A percentile compares a stretch with the other conserved stretches of the same genome.
phyloP scores from a whole-genome alignment of 805 yeast genomes.

The Saccharomycopsis babjevae region DNA sequence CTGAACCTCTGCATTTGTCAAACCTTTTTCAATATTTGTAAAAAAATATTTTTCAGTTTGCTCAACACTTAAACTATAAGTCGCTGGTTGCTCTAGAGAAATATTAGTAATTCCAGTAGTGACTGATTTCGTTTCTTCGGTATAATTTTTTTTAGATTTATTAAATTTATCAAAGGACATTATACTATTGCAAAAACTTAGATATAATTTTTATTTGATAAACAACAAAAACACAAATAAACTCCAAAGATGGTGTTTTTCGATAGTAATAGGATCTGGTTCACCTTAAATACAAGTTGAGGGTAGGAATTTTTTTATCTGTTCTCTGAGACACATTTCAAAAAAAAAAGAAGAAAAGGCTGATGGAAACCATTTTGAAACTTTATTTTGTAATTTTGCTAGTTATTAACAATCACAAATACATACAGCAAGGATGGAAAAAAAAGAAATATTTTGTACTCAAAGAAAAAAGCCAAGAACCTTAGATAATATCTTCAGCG shows the following conservation, averaged over 20 bases:
- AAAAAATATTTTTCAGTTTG: slow-evolving; percentile 30
- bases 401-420: too few relatives aligned
- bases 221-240: too few relatives aligned
- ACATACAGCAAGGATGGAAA: too few relatives aligned
- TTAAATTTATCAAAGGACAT: neutral
- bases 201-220: neutral
- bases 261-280: neutral
- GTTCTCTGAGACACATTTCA: too few relatives aligned
- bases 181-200: neutral
- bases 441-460: too few relatives aligned
- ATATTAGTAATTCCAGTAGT: neutral
- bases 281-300: neutral
- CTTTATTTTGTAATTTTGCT: too few relatives aligned
- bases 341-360: too few relatives aligned
- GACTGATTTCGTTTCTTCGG: neutral
- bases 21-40: slow-evolving; percentile 41
- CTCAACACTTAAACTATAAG: slow-evolving; percentile 21
- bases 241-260: too few relatives aligned
- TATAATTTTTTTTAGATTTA: neutral
- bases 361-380: too few relatives aligned
- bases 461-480: too few relatives aligned
- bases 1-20: slow-evolving; percentile 25
- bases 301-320: too few relatives aligned
- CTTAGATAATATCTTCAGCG: too few relatives aligned
- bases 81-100: slow-evolving; percentile 4